Conservation (phyloP, 257 asterid species). For the Solanum acaule region DNA sequence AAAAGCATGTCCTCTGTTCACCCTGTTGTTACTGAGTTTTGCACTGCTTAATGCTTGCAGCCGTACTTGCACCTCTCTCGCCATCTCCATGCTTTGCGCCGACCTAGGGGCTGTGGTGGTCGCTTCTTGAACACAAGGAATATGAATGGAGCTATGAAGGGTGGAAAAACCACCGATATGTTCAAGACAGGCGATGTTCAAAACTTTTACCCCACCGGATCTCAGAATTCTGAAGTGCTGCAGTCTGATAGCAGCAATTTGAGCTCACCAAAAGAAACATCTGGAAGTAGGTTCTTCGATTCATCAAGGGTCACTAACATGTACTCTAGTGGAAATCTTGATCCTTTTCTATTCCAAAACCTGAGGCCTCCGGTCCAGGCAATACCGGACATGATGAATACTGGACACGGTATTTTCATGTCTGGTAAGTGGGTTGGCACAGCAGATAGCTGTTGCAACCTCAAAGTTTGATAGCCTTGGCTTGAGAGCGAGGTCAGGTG, state of each 20-base stretch:
- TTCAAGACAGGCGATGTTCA: background rate
- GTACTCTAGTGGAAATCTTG: conserved; percentile 19
- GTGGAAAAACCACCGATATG: background rate
- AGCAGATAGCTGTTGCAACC: conserved; percentile 32
- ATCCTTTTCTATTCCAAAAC: conserved; percentile 22
- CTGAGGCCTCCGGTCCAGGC: conserved; percentile 21
- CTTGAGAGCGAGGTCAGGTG: conserved; percentile 6
- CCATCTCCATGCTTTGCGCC: conserved; percentile 87
- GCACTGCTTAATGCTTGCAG: conserved; percentile 18
- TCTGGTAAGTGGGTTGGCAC: conserved; percentile 32
- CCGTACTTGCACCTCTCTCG: conserved; percentile 81
- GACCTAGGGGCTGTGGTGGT: conserved; percentile 84
- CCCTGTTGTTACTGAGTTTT: background rate
- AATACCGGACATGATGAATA: conserved; percentile 21
- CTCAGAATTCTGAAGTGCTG: conserved; percentile 35
- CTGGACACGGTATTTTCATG: conserved; percentile 28
- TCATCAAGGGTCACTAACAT: conserved; percentile 24
- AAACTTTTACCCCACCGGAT: conserved; percentile 7
- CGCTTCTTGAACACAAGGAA: conserved; percentile 70
- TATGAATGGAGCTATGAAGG: background rate
- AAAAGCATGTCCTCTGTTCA: background rate
- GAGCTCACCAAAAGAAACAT: conserved; percentile 14
- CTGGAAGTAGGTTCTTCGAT: conserved; percentile 15
- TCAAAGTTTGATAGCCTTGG: conserved; percentile 23
- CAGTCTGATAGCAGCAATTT: conserved; percentile 35